These are phyloP conservation scores for Gomphus sp. DNA, from an alignment of 1,284 basidiomycete genomes.

Conservation along the genomic window DNA sequence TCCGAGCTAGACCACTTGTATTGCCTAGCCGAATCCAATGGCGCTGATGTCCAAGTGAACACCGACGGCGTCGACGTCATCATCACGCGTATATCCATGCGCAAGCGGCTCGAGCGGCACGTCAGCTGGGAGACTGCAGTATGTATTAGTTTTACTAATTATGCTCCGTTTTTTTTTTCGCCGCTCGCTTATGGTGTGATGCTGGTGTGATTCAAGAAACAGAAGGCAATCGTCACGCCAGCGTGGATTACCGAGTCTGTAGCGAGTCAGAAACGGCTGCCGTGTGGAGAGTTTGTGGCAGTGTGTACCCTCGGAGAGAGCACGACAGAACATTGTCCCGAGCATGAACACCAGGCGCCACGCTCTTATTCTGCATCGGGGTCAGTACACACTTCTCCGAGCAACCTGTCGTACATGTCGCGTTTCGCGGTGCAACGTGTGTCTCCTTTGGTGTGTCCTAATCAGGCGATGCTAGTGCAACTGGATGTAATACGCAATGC, in stretches of 20 bases:
- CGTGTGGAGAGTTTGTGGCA: conserved; percentile 28
- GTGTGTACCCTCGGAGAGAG: conserved; percentile 32
- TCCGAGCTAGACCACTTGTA: conserved; percentile 30
- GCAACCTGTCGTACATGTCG: conserved; percentile 25
- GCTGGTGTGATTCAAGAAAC: conserved; percentile 30
- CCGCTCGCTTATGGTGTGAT: background rate
- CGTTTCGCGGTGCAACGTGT: conserved; percentile 51
- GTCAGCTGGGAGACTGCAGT: conserved; percentile 50
- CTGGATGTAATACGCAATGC: conserved; percentile 50
- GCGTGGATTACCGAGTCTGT: conserved; percentile 57
- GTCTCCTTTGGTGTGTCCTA: conserved; percentile 55
- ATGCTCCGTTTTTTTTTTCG: background rate
- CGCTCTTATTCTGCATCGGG: conserved; percentile 12
- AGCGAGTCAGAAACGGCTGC: conserved; percentile 30
- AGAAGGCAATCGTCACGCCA: conserved; percentile 56
- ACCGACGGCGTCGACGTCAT: conserved; percentile 51
- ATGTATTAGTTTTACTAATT: conserved; percentile 20
- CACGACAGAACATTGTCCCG: conserved; percentile 34
- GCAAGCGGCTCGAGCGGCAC: conserved; percentile 58
- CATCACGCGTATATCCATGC: conserved; percentile 55
- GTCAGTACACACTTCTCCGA: conserved; percentile 1
- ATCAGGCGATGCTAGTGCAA: conserved; percentile 47
- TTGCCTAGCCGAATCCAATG: conserved; percentile 19
- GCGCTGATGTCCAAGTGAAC: conserved; percentile 28
- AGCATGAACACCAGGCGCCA: conserved; percentile 11